Percentiles rank a stretch among this genome's conserved stretches.
These are phyloP conservation scores for Colletotrichum acutatum DNA, from an alignment of 2,329 filamentous ascomycete genomes.

Conservation along the genomic window DNA sequence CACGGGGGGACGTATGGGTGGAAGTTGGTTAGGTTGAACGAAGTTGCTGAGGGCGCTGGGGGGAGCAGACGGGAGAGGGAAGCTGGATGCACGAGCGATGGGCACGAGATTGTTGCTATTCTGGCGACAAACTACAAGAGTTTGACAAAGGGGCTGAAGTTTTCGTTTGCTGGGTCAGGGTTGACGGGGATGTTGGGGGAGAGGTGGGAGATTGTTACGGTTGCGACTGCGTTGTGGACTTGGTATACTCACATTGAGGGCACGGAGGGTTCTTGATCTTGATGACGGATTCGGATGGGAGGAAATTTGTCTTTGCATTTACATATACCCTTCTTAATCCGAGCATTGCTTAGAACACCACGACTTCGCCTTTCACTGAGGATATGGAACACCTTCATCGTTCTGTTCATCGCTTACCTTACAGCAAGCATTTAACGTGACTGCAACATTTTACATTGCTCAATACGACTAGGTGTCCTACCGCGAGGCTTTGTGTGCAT, in stretches of 20 bases:
- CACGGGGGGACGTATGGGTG: constrained; percentile 33
- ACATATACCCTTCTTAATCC: neutral
- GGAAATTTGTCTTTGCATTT: neutral
- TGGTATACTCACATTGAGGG: neutral
- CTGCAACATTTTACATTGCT: neutral
- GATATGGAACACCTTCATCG: too few relatives aligned
- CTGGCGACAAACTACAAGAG: constrained; percentile 45
- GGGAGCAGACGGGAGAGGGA: neutral
- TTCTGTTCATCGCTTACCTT: neutral
- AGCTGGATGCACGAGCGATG: constrained; percentile 41
- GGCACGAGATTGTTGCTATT: constrained; percentile 55
- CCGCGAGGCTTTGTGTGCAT: too few relatives aligned
- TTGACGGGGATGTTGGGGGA: constrained; percentile 51
- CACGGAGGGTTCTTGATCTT: neutral
- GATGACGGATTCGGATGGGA: neutral
- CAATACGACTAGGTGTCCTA: too few relatives aligned
- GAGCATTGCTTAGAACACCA: neutral
- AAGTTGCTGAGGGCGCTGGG: neutral
- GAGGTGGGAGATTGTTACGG: constrained; percentile 54
- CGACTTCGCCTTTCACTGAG: too few relatives aligned
- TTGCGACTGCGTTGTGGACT: constrained; percentile 41
- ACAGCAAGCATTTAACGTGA: neutral
- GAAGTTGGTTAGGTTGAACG: constrained; percentile 40
- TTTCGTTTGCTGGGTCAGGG: constrained; percentile 53
- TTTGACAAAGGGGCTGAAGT: constrained; percentile 48